Percentiles rank a stretch among this genome's conserved stretches.
Evolutionary conservation across 805 yeast genomes (phyloP).

Genomic region (Kodamaea laetipori): DNA sequence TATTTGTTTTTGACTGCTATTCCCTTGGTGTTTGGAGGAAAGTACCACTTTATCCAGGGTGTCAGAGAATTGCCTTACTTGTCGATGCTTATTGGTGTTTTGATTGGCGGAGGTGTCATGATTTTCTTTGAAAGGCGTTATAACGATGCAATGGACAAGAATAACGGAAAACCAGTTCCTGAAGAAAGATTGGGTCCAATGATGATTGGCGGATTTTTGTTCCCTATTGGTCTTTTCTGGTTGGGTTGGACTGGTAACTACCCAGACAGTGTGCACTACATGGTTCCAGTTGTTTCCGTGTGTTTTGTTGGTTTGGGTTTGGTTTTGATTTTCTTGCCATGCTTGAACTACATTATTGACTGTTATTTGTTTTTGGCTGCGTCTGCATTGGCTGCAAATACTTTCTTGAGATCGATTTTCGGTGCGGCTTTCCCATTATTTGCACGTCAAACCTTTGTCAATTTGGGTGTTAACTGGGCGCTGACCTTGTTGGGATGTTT

Average conservation of each 20-base stretch:
- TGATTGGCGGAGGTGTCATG: conserved; percentile 56
- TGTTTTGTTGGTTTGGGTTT: conserved; percentile 55
- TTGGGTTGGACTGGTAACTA: conserved; percentile 86
- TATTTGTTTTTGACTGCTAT: conserved; percentile 74
- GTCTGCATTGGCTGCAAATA: conserved; percentile 59
- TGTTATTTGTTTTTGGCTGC: conserved; percentile 72
- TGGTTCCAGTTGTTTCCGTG: conserved; percentile 66
- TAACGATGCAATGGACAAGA: conserved; percentile 36
- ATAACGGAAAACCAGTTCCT: conserved; percentile 51
- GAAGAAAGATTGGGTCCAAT: conserved; percentile 53
- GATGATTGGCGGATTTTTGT: conserved; percentile 67
- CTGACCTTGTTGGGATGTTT: conserved; percentile 54
- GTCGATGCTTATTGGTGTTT: conserved; percentile 69
- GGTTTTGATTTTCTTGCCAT: conserved; percentile 65
- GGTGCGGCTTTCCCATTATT: conserved; percentile 66
- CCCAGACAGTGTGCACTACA: conserved; percentile 57
- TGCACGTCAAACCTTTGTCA: conserved; percentile 51
- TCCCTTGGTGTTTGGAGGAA: conserved; percentile 68
- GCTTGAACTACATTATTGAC: conserved; percentile 73
- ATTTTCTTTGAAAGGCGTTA: conserved; percentile 56
- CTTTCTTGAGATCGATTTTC: conserved; percentile 57
- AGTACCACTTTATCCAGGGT: conserved; percentile 50
- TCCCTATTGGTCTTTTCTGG: conserved; percentile 83
- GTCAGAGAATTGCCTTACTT: conserved; percentile 78
- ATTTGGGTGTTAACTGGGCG: conserved; percentile 56